phyloP scores from a whole-genome alignment of 495 filamentous ascomycete genomes.

The Immersiella caudata region DNA sequence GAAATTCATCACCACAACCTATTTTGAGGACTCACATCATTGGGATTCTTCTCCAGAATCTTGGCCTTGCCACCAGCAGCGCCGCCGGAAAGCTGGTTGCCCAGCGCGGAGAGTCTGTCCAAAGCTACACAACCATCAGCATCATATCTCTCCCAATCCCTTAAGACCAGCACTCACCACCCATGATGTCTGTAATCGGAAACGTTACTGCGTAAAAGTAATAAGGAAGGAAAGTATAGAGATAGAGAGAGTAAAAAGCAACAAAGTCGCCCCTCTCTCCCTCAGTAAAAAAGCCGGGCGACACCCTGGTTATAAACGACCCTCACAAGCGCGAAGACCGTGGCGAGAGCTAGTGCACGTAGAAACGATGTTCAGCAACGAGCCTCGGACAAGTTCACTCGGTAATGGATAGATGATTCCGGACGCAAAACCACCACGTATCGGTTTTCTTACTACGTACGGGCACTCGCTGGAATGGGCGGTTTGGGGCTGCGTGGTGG shows the following conservation, averaged over 20 bases:
- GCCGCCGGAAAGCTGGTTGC: slow-evolving; percentile 48
- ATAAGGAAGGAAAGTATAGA: neutral
- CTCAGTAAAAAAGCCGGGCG: slow-evolving; percentile 7
- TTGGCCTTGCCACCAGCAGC: slow-evolving; percentile 45
- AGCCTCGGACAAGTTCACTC: neutral
- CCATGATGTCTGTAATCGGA: slow-evolving; percentile 32
- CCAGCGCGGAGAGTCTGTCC: slow-evolving; percentile 50
- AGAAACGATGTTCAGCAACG: no score
- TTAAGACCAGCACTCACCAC: slow-evolving; percentile 31
- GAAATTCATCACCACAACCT: neutral
- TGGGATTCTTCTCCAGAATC: slow-evolving; percentile 54
- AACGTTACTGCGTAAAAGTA: neutral
- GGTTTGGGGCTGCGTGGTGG: neutral
- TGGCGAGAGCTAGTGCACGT: no score
- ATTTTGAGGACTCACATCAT: slow-evolving; percentile 46
- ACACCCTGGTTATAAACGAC: neutral
- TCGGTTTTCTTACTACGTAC: neutral
- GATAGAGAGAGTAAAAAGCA: neutral
- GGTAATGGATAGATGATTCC: neutral
- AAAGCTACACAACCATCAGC: slow-evolving; percentile 39
- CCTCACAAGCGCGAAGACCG: no score
- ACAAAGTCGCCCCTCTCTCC: neutral
- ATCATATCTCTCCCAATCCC: neutral
- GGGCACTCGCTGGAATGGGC: neutral
- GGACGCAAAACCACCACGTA: neutral